These are phyloP conservation scores for Vinca minor DNA, from an alignment of 257 asterid species.

Conservation along the genomic window DNA sequence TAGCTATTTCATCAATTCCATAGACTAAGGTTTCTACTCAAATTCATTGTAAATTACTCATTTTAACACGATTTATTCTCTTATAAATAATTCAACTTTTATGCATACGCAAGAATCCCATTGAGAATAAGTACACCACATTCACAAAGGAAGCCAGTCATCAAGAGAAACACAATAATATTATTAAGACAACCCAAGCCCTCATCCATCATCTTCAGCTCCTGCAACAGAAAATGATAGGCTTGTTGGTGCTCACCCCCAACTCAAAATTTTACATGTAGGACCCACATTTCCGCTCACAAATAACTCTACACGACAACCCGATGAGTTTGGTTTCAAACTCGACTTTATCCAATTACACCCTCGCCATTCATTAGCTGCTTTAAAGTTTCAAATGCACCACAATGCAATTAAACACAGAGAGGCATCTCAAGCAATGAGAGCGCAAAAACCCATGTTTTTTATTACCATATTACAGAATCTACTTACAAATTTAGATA, in stretches of 20 bases:
- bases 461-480: neutral
- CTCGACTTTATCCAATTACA: too few relatives aligned
- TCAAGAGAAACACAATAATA: neutral
- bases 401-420: neutral
- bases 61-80: too few relatives aligned
- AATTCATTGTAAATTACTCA: too few relatives aligned
- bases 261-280: too few relatives aligned
- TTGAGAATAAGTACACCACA: neutral
- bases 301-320: too few relatives aligned
- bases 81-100: too few relatives aligned
- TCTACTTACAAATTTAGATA: neutral
- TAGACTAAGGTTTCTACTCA: too few relatives aligned
- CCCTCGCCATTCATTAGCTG: neutral
- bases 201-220: neutral
- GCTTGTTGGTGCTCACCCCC: too few relatives aligned
- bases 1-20: too few relatives aligned
- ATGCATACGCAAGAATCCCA: too few relatives aligned
- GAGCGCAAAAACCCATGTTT: neutral
- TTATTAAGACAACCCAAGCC: neutral
- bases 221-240: neutral
- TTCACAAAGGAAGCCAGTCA: neutral
- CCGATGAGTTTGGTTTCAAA: too few relatives aligned
- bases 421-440: conserved; percentile 1
- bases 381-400: neutral
- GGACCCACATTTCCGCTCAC: too few relatives aligned